These are phyloP conservation scores for Candida tallmaniae DNA, from an alignment of 805 yeast species.

Conservation along the genomic window DNA sequence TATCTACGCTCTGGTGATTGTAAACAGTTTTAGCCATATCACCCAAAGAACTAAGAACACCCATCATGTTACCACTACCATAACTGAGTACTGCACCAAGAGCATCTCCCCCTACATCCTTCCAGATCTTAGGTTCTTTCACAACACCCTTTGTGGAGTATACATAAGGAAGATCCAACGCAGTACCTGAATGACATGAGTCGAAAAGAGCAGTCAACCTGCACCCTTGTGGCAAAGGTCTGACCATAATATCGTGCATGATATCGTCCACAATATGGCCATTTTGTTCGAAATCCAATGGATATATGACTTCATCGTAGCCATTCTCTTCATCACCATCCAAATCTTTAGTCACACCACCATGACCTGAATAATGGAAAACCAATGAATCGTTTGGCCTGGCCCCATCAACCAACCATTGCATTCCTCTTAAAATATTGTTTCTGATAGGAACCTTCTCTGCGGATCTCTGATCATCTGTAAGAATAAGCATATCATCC, in stretches of 20 bases:
- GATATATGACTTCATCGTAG: constrained; percentile 33
- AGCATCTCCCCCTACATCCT: constrained; percentile 35
- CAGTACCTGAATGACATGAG: constrained; percentile 39
- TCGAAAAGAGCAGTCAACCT: constrained; percentile 35
- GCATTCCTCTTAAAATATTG: constrained; percentile 36
- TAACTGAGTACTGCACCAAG: constrained; percentile 27
- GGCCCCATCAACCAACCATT: constrained; percentile 35
- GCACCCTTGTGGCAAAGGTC: constrained; percentile 32
- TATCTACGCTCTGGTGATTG: constrained; percentile 8
- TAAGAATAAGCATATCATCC: constrained; percentile 36
- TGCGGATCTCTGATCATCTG: constrained; percentile 30
- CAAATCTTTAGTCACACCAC: constrained; percentile 31
- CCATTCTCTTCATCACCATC: constrained; percentile 38
- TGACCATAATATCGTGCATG: constrained; percentile 38
- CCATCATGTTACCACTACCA: constrained; percentile 32
- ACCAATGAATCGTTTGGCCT: constrained; percentile 36
- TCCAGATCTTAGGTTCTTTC: constrained; percentile 33
- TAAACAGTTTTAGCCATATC: constrained; percentile 31
- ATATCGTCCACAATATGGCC: constrained; percentile 35
- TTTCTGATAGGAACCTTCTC: constrained; percentile 30
- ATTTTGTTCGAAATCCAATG: constrained; percentile 28
- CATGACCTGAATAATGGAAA: constrained; percentile 39
- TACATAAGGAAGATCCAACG: constrained; percentile 36
- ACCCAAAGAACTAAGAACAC: constrained; percentile 32
- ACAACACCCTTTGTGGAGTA: constrained; percentile 38